A percentile compares a stretch with the other conserved stretches of the same genome.
Conservation (phyloP, 2,329 filamentous ascomycete genomes). For the Talaromyces sp. region DNA sequence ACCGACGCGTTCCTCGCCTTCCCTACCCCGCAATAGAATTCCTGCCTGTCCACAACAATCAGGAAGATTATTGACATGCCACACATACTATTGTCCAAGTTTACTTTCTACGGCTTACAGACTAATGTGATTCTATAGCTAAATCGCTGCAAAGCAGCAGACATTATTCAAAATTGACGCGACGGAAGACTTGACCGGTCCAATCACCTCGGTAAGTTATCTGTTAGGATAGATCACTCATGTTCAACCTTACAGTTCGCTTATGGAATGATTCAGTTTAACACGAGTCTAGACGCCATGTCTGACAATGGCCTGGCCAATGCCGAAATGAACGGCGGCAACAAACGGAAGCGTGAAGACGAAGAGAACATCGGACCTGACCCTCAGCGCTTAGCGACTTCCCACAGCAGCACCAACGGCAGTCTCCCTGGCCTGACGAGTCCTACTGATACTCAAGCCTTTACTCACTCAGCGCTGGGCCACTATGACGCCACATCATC, state of each 20-base stretch:
- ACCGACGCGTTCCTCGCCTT: constrained; percentile 6
- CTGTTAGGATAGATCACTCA: background rate
- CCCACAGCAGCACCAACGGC: constrained; percentile 35
- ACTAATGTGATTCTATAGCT: constrained; percentile 1
- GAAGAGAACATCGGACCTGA: constrained; percentile 36
- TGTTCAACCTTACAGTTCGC: background rate
- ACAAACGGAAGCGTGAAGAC: constrained; percentile 41
- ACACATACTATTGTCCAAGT: background rate
- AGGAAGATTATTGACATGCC: background rate
- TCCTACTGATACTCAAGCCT: constrained; percentile 28
- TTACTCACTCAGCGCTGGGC: constrained; percentile 29
- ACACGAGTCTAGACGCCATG: constrained; percentile 23
- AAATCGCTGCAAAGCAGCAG: background rate
- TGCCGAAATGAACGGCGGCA: constrained; percentile 26
- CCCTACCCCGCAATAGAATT: constrained; percentile 7
- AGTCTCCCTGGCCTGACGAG: constrained; percentile 28
- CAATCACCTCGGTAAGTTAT: constrained; percentile 7
- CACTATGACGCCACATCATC: constrained; percentile 33
- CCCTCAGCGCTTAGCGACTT: constrained; percentile 34
- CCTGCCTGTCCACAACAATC: background rate
- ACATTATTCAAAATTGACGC: background rate
- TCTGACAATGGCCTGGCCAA: constrained; percentile 36
- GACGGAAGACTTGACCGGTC: background rate
- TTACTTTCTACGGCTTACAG: background rate
- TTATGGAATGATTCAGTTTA: constrained; percentile 5